Base-by-base conservation (phyloP, 148 eudicot species). In the Chenopodium formosanum region DNA sequence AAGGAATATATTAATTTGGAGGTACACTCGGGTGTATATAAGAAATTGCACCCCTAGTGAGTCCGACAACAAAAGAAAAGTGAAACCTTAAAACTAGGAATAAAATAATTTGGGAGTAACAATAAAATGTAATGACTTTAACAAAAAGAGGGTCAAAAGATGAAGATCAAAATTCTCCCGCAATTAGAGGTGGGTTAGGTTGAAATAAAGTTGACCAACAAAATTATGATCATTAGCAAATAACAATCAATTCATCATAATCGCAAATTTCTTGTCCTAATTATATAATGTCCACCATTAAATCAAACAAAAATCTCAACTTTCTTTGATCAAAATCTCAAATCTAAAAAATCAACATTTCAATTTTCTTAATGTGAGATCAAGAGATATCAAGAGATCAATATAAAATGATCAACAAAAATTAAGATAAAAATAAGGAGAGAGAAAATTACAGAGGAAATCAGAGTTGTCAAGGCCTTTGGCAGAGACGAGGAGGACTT, bases 391-490 rank as follows among this genome's bases (percentile, higher is more conserved):
- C 23, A 7, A 27, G 27, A 27, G 27, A 27, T 27, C 27, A 27
- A 27, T 25, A 16, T 52, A 34, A 25, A 22, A n/a, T 4, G 37
- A 64, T 27, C 44, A 69, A 7, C 32, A 25, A 76, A n/a, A 40
- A 29, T 46, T 6, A 14, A 48, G 58, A 11, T 2, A 1, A 74
- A 8, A 44, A 37, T 40, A 79, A 6, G 69, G 6, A 23, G 4
- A 44, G 10, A 65, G 78, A 76, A 56, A 72, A 16, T 75, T 87
- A 87, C 89, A 82, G 82, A 87, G 83, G 77, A 82, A 87, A 76
- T 84, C 87, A 78, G 83, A 31, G 77, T 73, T 82, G 19, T 87
- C 89, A 47, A 87, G 89, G 89, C 87, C 89, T 80, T 84, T 87
- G 63, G 89, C 89, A 70, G 81, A 52, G 79, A 87, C 74, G 70